Evolutionary conservation across 441 rosid genomes (phyloP), one percentile per base, ranked within the genome.

Genomic region (Euphorbia celastroides): DNA sequence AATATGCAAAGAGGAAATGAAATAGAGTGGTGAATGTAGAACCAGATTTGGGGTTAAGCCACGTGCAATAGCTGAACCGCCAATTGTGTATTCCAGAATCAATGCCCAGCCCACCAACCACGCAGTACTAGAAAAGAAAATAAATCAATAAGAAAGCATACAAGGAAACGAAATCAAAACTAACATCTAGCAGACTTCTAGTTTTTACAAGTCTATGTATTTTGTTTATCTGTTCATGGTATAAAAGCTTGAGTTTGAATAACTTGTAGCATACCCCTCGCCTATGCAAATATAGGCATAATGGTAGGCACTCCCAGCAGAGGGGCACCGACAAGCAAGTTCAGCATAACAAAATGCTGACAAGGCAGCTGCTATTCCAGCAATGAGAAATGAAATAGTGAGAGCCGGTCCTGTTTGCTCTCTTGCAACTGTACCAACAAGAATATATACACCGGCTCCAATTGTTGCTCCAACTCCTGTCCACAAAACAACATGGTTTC

Each of bases 371-470:
- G 99, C 99, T 30, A 89, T 80, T 71, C 97, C 99, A 81, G 99
- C 99, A 20, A 91, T 83, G 31, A 94, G 84, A 57, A 94, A 94
- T 3, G 97, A 94, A 67, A 94, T 73, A 32, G 96, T 74, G 4
- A 94, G 90, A 62, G 99, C 86, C 2, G 99, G 99, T 68, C 97
- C 99, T 22, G 97, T 76, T 76, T 89, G 97, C 80, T 94, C 99
- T 80, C 99, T 84, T 25, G 99, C 99, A 62, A 94, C 99, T 10
- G 99, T 94, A 59, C 99, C 99, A 7, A 91, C 97, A 34, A 94
- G 97, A 77, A 94, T 89, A 81, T 91, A 94, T 25, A 94, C 97
- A 75, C 99, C 99, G 57, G 99, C 99, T 73, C 99, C 97, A 50
- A 94, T 91, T 0, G 99, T 94, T 65, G 99, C 84, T 69, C 99